Base-by-base conservation (phyloP, 805 yeast species). In the Teunomyces tritomae region DNA sequence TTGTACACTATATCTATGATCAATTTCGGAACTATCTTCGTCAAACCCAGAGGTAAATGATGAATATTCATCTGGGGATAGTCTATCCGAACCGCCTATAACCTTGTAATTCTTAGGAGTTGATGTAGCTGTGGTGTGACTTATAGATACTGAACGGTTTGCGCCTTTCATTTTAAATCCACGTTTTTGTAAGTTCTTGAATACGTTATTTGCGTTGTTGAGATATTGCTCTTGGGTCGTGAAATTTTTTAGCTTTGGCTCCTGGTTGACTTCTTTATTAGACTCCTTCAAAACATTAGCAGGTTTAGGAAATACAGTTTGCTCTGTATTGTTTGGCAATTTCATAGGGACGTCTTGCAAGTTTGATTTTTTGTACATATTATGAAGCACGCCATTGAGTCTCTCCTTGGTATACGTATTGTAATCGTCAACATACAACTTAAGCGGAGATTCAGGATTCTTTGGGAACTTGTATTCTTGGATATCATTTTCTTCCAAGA, bases 391-490 rank as follows among this genome's bases (percentile, higher is more conserved):
- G 17, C 63, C 69, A 41, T 48, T 62, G 26, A 68, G 55, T 43
- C 57, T 62, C 36, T 57, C 70, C 44, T 69, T 68, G 8, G 78
- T 73, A 46, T 61, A 73, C 0, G 78, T 73, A 51, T 73, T 70
- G 50, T 73, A 73, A 29, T 70, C 62, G 42, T 60, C 63, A 6
- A 67, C 64, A 49, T 68, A 73, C 11, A 73, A 56, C 49, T 73
- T 73, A 39, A 73, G 59, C 1, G 78, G 78, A n/a, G 74, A 70
- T 11, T 64, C 73, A 1, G 68, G 68, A 17, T 61, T 59, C n/a
- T 55, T 48, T 2, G 54, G 51, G 37, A 49, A 54, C 28, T 58
- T 57, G 10, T 58, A 47, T 7, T 43, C 39, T 24, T 57, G 60
- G 30, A 54, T 57, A n/a, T 56, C 59, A 37, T 55, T 52, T 8